Conservation (phyloP, 78 protist species). For the Carpediemonas membranifera region DNA sequence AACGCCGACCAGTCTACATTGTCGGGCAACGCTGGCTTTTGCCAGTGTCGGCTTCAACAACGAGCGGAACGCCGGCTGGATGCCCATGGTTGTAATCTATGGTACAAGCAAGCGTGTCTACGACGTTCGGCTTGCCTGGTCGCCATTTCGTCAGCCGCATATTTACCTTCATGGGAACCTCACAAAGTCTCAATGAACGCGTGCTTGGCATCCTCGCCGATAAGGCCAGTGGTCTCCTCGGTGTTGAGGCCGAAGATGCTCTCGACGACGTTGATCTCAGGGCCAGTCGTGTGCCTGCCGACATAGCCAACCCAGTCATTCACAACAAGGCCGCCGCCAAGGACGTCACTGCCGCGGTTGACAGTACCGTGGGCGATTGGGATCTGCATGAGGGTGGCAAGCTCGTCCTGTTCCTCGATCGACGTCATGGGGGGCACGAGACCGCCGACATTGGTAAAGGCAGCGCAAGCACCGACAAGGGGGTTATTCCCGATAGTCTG, state of each 20-base stretch:
- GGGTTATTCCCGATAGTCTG: slow-evolving; percentile 77
- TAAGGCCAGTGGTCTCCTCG: too few species aligned
- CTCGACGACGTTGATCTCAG: slow-evolving; percentile 83
- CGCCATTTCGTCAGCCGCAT: too few species aligned
- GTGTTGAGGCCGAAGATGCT: slow-evolving; percentile 6
- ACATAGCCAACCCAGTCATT: slow-evolving; percentile 91
- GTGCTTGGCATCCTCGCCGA: too few species aligned
- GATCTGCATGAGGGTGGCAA: slow-evolving; percentile 82
- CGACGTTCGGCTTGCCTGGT: too few species aligned
- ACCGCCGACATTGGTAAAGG: slow-evolving; percentile 81
- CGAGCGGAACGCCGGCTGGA: too few species aligned
- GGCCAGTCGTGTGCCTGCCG: slow-evolving; percentile 89
- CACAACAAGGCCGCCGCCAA: slow-evolving; percentile 80
- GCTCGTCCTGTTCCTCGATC: slow-evolving; percentile 78
- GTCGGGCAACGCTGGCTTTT: too few species aligned
- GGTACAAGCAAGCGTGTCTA: too few species aligned
- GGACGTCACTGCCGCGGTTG: slow-evolving; percentile 70
- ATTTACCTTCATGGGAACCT: too few species aligned
- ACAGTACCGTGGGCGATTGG: slow-evolving; percentile 87
- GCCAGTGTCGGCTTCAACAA: too few species aligned
- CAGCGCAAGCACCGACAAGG: slow-evolving; percentile 85
- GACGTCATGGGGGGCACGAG: slow-evolving; percentile 88
- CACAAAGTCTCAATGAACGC: too few species aligned
- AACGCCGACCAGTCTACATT: too few species aligned
- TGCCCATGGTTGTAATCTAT: too few species aligned